Conservation (phyloP, 1,284 basidiomycete genomes). For the Mycena sp. region DNA sequence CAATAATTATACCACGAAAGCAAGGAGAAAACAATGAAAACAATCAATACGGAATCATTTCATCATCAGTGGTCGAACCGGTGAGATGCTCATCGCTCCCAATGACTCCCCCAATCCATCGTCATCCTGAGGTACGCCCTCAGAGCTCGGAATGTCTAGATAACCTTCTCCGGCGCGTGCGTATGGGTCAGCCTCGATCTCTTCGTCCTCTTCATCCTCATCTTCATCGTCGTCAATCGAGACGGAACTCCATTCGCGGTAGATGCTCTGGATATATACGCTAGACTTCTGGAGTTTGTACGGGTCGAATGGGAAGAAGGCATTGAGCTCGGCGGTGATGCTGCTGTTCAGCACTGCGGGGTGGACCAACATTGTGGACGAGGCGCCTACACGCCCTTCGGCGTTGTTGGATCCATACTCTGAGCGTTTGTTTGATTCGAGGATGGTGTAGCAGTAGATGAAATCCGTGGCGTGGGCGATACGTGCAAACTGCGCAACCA, state of each 20-base stretch:
- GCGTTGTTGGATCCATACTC: conserved; percentile 49
- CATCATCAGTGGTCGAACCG: conserved; percentile 38
- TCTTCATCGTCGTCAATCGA: conserved; percentile 79
- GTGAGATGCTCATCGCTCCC: conserved; percentile 84
- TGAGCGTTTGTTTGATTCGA: conserved; percentile 83
- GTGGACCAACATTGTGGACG: conserved; percentile 34
- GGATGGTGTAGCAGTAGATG: conserved; percentile 94
- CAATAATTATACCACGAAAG: conserved; percentile 6
- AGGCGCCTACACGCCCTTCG: conserved; percentile 14
- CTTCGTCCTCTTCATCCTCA: conserved; percentile 66
- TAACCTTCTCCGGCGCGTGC: conserved; percentile 23
- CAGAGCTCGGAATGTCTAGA: conserved; percentile 45
- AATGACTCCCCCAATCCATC: conserved; percentile 69
- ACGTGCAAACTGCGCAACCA: conserved; percentile 95
- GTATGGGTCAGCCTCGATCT: conserved; percentile 53
- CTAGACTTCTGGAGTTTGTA: conserved; percentile 86
- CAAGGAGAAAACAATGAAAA: conserved; percentile 9
- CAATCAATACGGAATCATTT: background rate
- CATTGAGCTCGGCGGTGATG: conserved; percentile 82
- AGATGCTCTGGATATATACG: conserved; percentile 75
- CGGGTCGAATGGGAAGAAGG: conserved; percentile 99
- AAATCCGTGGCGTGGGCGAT: conserved; percentile 93
- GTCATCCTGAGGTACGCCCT: conserved; percentile 45
- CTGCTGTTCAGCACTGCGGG: conserved; percentile 47
- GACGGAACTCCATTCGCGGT: conserved; percentile 81